phyloP scores from a whole-genome alignment of 768 basidiomycete species.

The Boletus rubescentipes region DNA sequence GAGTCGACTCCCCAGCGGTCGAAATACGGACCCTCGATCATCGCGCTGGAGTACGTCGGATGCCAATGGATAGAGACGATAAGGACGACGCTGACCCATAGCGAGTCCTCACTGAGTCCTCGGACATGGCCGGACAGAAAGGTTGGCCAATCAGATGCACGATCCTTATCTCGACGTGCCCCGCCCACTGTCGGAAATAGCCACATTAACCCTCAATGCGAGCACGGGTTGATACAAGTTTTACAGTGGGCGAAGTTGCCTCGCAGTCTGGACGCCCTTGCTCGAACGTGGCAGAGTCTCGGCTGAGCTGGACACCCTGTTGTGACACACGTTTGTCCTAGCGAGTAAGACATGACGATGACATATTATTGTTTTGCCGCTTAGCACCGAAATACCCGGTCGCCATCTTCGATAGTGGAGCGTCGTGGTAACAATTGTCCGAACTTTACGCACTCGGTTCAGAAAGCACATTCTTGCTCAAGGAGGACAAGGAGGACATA shows the following conservation, averaged over 20 bases:
- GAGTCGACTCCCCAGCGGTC: too few species aligned
- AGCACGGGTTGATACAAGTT: neutral
- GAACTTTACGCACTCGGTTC: too few species aligned
- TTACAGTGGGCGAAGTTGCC: neutral
- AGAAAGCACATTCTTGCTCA: too few species aligned
- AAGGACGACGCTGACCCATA: too few species aligned
- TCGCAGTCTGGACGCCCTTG: neutral
- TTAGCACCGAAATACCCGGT: neutral
- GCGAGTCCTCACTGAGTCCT: too few species aligned
- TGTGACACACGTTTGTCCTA: neutral
- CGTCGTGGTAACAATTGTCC: too few species aligned
- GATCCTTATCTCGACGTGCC: slow-evolving; percentile 1
- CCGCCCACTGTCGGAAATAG: neutral
- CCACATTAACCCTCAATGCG: neutral
- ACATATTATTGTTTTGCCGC: neutral
- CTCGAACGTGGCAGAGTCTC: neutral
- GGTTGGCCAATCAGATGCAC: slow-evolving; percentile 1
- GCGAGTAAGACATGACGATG: neutral
- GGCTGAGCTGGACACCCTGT: neutral
- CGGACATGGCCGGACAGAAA: neutral
- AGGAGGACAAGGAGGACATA: too few species aligned
- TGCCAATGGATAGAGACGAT: too few species aligned
- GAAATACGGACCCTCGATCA: neutral
- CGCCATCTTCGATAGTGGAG: neutral
- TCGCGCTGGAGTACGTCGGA: neutral